Base-by-base conservation (phyloP, 495 filamentous ascomycete genomes). In the Tetracladium marchalianum region DNA sequence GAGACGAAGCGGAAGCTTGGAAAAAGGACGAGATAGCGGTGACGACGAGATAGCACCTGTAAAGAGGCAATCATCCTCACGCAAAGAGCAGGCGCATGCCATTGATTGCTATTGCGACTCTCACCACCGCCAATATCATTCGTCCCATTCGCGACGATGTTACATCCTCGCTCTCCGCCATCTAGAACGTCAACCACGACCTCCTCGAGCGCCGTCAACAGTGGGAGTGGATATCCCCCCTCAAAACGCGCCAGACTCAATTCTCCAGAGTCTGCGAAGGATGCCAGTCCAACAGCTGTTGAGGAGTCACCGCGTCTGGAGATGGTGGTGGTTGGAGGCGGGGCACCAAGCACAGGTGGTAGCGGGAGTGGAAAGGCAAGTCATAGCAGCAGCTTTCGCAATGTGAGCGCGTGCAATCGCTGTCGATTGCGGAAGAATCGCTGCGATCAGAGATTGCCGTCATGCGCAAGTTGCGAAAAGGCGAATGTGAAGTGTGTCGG, bases 401-500 rank as follows among this genome's bases (percentile, higher is more conserved):
- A 95, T 62, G 90, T 97, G 49, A 90, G 84, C 52, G 90, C 90
- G 39, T 97, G 90, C 62, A 93, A 95, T 66, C 79, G 90, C 16
- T 97, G 90, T 60, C 79, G 90, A 11, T 66, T 90, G 52, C 78
- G 90, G 53, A 97, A 97, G 67, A 95, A 97, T 57, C 77, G 89
- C 22, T 97, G 90, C 59, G 90, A 97, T 60, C 90, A 95, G 69
- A 79, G 81, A 38, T 73, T 97, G 39, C 90, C 90, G 18, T 84
- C 84, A 42, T 97, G 90, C 64, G 78, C 85, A 39, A 81, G 84
- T 47, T 97, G 90, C 62, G 87, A 88, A 61, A 96, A 95, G 66
- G 89, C 86, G 11, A 73, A 76, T 52, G 84, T 90, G 31, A 82
- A 82, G 55, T 96, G 90, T 59, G 87, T 95, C 38, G 90, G 90